Conservation (phyloP, 1,284 basidiomycete genomes). For the Melampsora occidentalis region DNA sequence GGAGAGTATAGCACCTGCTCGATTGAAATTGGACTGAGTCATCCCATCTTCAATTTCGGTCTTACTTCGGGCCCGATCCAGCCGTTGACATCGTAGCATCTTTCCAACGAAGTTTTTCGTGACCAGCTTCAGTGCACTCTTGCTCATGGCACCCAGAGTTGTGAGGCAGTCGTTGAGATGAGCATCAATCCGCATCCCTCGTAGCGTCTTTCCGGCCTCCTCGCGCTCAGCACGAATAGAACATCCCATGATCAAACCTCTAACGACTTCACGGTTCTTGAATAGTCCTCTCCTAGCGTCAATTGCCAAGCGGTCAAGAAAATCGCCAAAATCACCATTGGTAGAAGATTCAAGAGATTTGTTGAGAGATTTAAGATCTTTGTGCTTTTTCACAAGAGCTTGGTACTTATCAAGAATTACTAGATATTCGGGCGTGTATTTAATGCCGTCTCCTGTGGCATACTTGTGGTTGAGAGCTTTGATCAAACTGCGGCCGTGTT, state of each 20-base stretch:
- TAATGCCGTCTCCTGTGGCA: not conserved
- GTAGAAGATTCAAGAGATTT: not conserved
- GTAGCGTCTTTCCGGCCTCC: not conserved
- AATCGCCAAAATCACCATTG: not conserved
- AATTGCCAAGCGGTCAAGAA: not conserved
- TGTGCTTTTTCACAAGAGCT: too few relatives aligned
- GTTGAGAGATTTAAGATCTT: not conserved
- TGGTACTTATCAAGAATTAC: not conserved
- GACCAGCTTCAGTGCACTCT: not conserved
- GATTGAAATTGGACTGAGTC: not conserved
- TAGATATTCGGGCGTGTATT: not conserved
- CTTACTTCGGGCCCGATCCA: not conserved
- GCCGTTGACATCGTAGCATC: not conserved
- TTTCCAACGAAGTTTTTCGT: not conserved
- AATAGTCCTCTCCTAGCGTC: not conserved
- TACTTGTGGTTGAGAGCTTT: not conserved
- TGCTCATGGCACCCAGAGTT: constrained; percentile 11
- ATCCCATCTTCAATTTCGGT: not conserved
- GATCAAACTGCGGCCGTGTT: not conserved
- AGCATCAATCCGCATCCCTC: not conserved
- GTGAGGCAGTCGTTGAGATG: constrained; percentile 9
- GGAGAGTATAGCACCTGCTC: not conserved
- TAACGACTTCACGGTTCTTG: not conserved
- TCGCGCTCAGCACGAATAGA: constrained; percentile 2
- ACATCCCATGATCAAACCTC: constrained; percentile 5